A percentile compares a stretch with the other conserved stretches of the same genome.
Evolutionary conservation across 2,329 filamentous ascomycete genomes (phyloP).

Genomic region (Alternaria ventricosa): DNA sequence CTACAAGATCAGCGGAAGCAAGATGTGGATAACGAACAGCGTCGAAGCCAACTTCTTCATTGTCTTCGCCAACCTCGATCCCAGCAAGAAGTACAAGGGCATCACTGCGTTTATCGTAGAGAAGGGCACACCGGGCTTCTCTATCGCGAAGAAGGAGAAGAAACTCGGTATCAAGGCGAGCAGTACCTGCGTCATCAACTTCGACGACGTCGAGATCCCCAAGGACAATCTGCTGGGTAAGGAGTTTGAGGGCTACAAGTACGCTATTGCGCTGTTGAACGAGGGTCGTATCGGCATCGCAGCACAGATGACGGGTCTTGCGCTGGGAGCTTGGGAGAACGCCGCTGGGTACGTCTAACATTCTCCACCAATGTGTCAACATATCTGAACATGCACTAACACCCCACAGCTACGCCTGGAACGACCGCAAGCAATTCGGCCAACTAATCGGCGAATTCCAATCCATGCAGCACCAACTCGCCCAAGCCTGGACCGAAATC

Average conservation of each 20-base stretch:
- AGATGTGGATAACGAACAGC: slow-evolving; percentile 99
- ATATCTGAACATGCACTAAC: slow-evolving; percentile 11
- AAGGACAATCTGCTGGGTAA: slow-evolving; percentile 87
- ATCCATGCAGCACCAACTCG: slow-evolving; percentile 98
- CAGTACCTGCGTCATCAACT: slow-evolving; percentile 96
- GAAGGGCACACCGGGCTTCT: slow-evolving; percentile 87
- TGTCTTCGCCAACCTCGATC: slow-evolving; percentile 95
- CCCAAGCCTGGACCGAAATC: slow-evolving; percentile 94
- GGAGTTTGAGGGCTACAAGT: slow-evolving; percentile 95
- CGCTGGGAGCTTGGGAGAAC: slow-evolving; percentile 93
- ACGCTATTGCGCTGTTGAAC: slow-evolving; percentile 91
- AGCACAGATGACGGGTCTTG: slow-evolving; percentile 97
- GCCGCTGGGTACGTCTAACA: slow-evolving; percentile 69
- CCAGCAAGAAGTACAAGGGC: slow-evolving; percentile 91
- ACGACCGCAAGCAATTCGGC: slow-evolving; percentile 97
- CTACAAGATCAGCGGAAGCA: slow-evolving; percentile 86
- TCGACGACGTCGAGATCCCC: slow-evolving; percentile 93
- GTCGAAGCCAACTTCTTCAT: slow-evolving; percentile 95
- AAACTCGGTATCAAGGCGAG: slow-evolving; percentile 96
- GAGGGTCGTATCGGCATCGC: slow-evolving; percentile 98
- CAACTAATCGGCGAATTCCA: slow-evolving; percentile 95
- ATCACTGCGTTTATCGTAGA: slow-evolving; percentile 96
- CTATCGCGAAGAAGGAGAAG: slow-evolving; percentile 99
- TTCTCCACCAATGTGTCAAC: too few relatives aligned
- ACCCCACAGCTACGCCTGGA: slow-evolving; percentile 80